Base-by-base conservation (phyloP, 768 basidiomycete species). In the Leccinum ochraceum region DNA sequence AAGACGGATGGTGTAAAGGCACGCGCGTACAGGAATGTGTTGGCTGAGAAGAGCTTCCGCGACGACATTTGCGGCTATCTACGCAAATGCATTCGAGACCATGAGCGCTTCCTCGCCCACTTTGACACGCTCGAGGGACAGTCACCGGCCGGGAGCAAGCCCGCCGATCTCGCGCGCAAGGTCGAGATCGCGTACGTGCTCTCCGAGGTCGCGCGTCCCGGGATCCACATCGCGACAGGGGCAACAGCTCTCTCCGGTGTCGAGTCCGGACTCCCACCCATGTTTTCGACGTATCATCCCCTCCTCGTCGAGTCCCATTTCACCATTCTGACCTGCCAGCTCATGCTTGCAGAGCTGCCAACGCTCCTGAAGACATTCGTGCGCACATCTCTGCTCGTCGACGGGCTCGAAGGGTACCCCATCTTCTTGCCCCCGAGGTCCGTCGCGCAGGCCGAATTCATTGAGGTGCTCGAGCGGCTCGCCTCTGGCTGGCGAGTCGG, bases 271-370 rank as follows among this genome's bases (percentile, higher is more conserved):
- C 56, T 69, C 22, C 84, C 87, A 1, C 73, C 84, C n/a, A 80
- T 84, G 68, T 90, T 91, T 77, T 92, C 94, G 54, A 93, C 94
- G 0, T 95, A 95, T 68, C 94, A 95, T 66, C 94, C 94, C 14
- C 82, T 95, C 56, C 83, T 95, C 54, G 88, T 94, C 60, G 94
- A 95, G 70, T 87, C 92, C 4, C 88, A 91, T 69, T 95, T 89
- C 77, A 89, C 85, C 64, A 79, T 93, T 56, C 80, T 95, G 36
- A 79, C 94, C 62, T 86, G 86, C 64, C 79, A 85, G 46, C 78
- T 95, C 59, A 83, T 95, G 80, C 83, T 94, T 17, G 92, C 87
- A 5, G 89, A 94, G 63, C 86, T 94, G 66, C 67, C 79, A 2
- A 74, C 76, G 11, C 75, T 92, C 32, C 75, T 92, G 11, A 80